Percentiles rank a stretch among this genome's conserved stretches.
Conservation (phyloP, 139 green algal genomes). For the Trebouxia sp. region DNA sequence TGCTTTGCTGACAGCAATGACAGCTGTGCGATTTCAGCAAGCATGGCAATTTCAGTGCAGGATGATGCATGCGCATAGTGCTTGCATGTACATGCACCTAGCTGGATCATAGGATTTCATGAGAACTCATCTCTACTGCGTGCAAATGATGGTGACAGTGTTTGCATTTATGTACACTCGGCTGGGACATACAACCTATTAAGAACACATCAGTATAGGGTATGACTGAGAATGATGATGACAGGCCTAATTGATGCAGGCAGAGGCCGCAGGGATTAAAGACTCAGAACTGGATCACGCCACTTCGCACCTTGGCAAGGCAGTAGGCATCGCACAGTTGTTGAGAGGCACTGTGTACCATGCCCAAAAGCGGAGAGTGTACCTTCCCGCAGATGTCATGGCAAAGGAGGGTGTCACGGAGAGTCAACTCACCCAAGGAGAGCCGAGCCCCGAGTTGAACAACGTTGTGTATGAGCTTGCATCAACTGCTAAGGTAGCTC, state of each 20-base stretch:
- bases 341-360: slow-evolving; percentile 66
- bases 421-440: slow-evolving; percentile 48
- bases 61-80: too few relatives aligned
- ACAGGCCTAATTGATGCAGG: background rate
- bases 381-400: slow-evolving; percentile 41
- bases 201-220: background rate
- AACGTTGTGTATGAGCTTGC: slow-evolving; percentile 65
- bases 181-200: background rate
- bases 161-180: background rate
- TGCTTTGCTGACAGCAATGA: too few relatives aligned
- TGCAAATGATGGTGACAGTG: background rate
- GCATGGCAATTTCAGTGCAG: too few relatives aligned
- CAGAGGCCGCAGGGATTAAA: slow-evolving; percentile 48
- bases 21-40: too few relatives aligned
- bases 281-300: slow-evolving; percentile 69
- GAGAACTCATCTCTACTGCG: background rate
- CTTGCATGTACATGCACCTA: too few relatives aligned
- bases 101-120: background rate
- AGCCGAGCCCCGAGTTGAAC: slow-evolving; percentile 46
- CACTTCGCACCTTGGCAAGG: slow-evolving; percentile 78
- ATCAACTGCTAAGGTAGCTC: slow-evolving; percentile 49
- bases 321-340: slow-evolving; percentile 65
- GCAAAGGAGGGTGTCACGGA: slow-evolving; percentile 36
- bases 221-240: background rate
- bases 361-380: slow-evolving; percentile 33